phyloP scores from a whole-genome alignment of 2,329 filamentous ascomycete species.

The Endoconidiophora polonica region DNA sequence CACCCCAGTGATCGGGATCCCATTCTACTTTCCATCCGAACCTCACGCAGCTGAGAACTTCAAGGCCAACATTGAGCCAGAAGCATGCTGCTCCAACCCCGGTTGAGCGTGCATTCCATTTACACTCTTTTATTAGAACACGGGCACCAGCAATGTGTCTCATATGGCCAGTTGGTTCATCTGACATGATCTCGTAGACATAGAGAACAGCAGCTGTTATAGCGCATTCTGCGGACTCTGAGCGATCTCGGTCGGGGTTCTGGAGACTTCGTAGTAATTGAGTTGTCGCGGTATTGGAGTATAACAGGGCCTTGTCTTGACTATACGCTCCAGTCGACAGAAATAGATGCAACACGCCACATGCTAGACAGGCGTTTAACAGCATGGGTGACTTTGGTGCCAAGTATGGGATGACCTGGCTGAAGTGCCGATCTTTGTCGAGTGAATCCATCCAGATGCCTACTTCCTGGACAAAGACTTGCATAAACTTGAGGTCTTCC shows the following conservation, averaged over 20 bases:
- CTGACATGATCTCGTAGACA: constrained; percentile 85
- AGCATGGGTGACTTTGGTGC: constrained; percentile 74
- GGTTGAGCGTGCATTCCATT: constrained; percentile 64
- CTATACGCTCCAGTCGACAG: constrained; percentile 33
- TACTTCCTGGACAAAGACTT: constrained; percentile 81
- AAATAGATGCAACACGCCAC: constrained; percentile 67
- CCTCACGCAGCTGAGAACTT: constrained; percentile 73
- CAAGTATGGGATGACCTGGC: constrained; percentile 65
- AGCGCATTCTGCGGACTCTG: constrained; percentile 65
- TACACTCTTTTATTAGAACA: constrained; percentile 74
- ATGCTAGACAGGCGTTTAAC: constrained; percentile 74
- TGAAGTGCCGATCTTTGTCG: constrained; percentile 75
- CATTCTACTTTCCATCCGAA: constrained; percentile 78
- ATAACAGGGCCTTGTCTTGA: constrained; percentile 54
- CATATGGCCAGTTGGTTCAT: constrained; percentile 63
- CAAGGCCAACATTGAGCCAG: constrained; percentile 84
- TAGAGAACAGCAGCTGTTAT: constrained; percentile 78
- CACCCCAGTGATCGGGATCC: constrained; percentile 79
- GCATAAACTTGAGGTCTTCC: constrained; percentile 78
- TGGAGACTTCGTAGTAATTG: constrained; percentile 61
- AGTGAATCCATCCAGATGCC: constrained; percentile 90
- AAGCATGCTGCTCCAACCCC: constrained; percentile 81
- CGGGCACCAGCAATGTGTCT: constrained; percentile 75
- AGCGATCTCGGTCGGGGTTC: constrained; percentile 50
- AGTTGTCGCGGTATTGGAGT: constrained; percentile 74